Evolutionary conservation across 306 rosid species (phyloP).

Genomic region (Echinosophora koreensis): DNA sequence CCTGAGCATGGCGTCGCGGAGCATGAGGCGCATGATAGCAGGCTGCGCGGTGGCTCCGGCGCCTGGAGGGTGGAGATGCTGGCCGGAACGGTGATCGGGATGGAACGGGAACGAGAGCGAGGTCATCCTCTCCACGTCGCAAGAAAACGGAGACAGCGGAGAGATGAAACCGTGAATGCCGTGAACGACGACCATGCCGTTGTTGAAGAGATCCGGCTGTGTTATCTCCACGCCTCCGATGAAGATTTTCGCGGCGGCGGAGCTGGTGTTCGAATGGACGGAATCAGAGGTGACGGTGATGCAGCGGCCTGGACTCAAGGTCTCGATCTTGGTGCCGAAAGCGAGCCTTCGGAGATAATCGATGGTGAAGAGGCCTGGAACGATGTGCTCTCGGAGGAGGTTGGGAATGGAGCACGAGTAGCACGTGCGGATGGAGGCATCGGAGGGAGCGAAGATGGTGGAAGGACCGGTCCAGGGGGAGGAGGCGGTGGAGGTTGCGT

Average conservation of each 20-base stretch:
- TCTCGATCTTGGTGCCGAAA: conserved; percentile 74
- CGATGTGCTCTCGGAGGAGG: conserved; percentile 72
- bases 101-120: conserved; percentile 67
- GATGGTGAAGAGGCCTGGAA: conserved; percentile 70
- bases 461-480: conserved; percentile 71
- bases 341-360: conserved; percentile 69
- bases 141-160: conserved; percentile 70
- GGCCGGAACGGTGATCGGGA: conserved; percentile 53
- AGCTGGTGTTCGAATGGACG: conserved; percentile 30
- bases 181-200: conserved; percentile 68
- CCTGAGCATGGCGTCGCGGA: conserved; percentile 72
- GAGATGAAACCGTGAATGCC: conserved; percentile 73
- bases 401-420: conserved; percentile 67
- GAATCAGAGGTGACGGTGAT: conserved; percentile 65
- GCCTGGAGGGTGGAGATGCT: conserved; percentile 40
- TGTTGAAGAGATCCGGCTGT: conserved; percentile 70
- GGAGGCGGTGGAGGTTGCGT: conserved; percentile 38
- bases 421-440: conserved; percentile 62
- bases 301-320: conserved; percentile 78
- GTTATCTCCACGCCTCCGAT: conserved; percentile 74
- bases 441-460: conserved; percentile 77
- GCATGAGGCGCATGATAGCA: conserved; percentile 68
- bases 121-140: conserved; percentile 68
- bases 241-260: conserved; percentile 52
- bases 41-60: conserved; percentile 43